These are phyloP conservation scores for Leccinellum albellum DNA, from an alignment of 768 basidiomycete species.

Conservation along the genomic window DNA sequence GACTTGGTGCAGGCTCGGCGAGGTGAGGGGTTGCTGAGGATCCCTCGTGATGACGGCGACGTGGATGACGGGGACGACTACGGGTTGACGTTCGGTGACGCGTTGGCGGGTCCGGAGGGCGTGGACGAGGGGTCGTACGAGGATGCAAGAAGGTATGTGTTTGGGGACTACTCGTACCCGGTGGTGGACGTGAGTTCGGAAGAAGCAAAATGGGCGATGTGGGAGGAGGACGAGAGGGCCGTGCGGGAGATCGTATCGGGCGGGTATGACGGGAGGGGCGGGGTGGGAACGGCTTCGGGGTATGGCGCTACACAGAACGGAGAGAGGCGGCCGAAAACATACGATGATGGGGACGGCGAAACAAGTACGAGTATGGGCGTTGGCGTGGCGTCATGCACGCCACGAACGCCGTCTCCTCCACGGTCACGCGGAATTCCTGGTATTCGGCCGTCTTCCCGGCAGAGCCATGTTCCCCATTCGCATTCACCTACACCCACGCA, in stretches of 20 bases:
- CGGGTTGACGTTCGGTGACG: conserved; percentile 24
- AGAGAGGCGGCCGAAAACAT: conserved; percentile 1
- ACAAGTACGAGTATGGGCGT: conserved; percentile 16
- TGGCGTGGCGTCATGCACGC: background rate
- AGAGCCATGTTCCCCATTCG: background rate
- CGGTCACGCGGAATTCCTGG: conserved; percentile 5
- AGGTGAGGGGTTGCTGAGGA: conserved; percentile 8
- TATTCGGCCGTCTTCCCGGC: conserved; percentile 9
- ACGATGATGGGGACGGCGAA: conserved; percentile 1
- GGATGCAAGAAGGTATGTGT: conserved; percentile 75
- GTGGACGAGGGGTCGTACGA: conserved; percentile 74
- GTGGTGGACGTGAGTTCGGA: conserved; percentile 80
- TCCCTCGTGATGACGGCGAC: conserved; percentile 30
- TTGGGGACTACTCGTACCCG: conserved; percentile 90
- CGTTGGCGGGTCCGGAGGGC: conserved; percentile 48
- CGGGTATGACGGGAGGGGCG: conserved; percentile 4
- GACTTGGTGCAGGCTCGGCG: conserved; percentile 40
- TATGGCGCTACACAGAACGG: conserved; percentile 29
- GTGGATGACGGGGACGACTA: conserved; percentile 34
- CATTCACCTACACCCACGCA: conserved; percentile 5
- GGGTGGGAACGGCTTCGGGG: background rate
- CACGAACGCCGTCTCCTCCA: conserved; percentile 9
- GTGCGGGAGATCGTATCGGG: conserved; percentile 23
- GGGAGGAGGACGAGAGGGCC: conserved; percentile 29
- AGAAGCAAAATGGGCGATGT: conserved; percentile 29